Percentiles rank a stretch among this genome's conserved stretches.
phyloP scores from a whole-genome alignment of 495 filamentous ascomycete genomes.

The Talaromyces ruber region DNA sequence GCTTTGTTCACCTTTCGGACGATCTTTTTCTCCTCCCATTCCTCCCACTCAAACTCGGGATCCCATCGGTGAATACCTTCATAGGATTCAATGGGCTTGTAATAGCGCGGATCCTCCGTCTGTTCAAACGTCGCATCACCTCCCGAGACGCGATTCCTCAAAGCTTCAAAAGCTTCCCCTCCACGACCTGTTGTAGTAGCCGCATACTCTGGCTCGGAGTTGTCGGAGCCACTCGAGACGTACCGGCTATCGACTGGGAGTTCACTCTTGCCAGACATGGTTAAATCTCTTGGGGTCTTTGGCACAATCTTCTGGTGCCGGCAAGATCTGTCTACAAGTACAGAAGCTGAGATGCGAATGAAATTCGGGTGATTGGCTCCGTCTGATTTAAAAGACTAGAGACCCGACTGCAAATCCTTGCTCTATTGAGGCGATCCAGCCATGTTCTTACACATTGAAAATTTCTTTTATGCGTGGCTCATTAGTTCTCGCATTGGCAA shows the following conservation, averaged over 20 bases:
- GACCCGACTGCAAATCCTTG: not conserved
- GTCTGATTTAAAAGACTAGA: not conserved
- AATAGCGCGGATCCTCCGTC: conserved; percentile 35
- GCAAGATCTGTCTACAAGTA: not conserved
- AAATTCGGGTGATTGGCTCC: not conserved
- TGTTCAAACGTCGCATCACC: conserved; percentile 27
- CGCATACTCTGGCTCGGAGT: conserved; percentile 3
- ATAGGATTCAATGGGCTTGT: conserved; percentile 53
- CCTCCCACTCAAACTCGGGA: conserved; percentile 61
- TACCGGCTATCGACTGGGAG: not conserved
- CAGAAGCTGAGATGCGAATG: not conserved
- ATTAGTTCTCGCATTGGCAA: not conserved
- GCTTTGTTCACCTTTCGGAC: conserved; percentile 57
- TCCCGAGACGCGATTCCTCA: not conserved
- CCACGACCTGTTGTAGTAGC: conserved; percentile 8
- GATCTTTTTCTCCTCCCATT: conserved; percentile 58
- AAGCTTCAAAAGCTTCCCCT: not conserved
- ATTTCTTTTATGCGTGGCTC: not conserved
- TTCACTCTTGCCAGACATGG: not conserved
- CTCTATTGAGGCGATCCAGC: not conserved
- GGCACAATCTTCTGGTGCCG: not conserved
- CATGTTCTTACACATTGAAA: not conserved
- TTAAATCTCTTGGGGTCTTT: not conserved
- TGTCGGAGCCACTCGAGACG: not conserved
- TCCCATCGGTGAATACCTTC: conserved; percentile 72